A percentile compares a stretch with the other conserved stretches of the same genome.
phyloP scores from a whole-genome alignment of 176 grass and related monocot species.

The Luzula sylvatica region DNA sequence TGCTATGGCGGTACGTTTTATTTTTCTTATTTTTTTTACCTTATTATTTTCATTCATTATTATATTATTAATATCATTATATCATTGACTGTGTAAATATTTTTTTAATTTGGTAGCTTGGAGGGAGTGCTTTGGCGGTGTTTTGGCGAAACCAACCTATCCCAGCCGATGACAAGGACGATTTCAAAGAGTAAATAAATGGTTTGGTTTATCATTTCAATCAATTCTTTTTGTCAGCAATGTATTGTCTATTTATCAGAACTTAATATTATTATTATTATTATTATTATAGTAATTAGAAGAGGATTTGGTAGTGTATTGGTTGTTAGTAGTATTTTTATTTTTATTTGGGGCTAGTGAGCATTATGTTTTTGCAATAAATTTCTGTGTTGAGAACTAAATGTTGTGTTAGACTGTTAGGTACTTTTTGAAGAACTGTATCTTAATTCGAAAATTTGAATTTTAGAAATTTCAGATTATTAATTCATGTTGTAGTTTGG shows the following conservation, averaged over 20 bases:
- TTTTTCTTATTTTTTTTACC: neutral
- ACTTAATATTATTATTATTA: too few species aligned
- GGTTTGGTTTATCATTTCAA: neutral
- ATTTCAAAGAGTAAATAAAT: conserved; percentile 70
- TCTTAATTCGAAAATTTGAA: neutral
- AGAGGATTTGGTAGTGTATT: conserved; percentile 3
- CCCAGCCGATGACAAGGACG: conserved; percentile 78
- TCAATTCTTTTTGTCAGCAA: too few species aligned
- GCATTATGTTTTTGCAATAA: conserved; percentile 1
- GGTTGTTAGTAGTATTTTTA: neutral
- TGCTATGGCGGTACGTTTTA: conserved; percentile 68
- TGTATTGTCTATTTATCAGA: too few species aligned
- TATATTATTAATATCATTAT: neutral
- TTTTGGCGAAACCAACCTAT: conserved; percentile 82
- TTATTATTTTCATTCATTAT: neutral
- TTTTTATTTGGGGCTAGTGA: neutral
- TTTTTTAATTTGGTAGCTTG: conserved; percentile 43
- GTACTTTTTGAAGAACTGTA: neutral
- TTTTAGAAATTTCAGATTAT: too few species aligned
- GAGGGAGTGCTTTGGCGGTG: conserved; percentile 82
- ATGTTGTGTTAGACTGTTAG: neutral
- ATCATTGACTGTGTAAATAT: conserved; percentile 6
- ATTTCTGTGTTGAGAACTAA: neutral
- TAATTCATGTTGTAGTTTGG: too few species aligned
- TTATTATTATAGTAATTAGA: neutral